Percentiles rank a stretch among this genome's conserved stretches.
Evolutionary conservation across 441 rosid species (phyloP).

Genomic region (Mallotus repandus): DNA sequence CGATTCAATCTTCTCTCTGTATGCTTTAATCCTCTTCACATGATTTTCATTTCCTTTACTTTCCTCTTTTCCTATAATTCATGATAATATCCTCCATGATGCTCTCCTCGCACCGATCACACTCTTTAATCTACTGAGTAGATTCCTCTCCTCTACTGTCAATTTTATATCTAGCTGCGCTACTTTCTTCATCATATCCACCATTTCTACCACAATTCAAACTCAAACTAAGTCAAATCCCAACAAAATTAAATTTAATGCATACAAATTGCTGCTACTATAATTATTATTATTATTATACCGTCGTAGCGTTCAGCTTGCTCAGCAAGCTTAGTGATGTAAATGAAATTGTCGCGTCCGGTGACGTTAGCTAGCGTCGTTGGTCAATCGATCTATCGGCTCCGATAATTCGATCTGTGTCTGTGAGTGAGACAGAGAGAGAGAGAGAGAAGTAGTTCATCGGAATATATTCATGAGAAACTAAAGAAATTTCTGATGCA

Average conservation of each 20-base stretch:
- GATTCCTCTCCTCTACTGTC: constrained; percentile 51
- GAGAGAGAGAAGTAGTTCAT: too few relatives aligned
- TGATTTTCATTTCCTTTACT: constrained; percentile 37
- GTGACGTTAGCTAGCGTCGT: constrained; percentile 42
- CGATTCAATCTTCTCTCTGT: constrained; percentile 41
- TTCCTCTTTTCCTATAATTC: constrained; percentile 47
- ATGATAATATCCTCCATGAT: constrained; percentile 48
- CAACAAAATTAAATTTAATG: neutral
- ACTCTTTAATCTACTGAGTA: constrained; percentile 46
- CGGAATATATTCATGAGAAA: too few relatives aligned
- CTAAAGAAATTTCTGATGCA: too few relatives aligned
- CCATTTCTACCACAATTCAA: constrained; percentile 50
- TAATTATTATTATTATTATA: neutral
- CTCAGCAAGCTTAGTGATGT: constrained; percentile 62
- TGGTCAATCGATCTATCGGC: constrained; percentile 1
- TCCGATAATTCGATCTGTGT: neutral
- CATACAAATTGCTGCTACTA: neutral
- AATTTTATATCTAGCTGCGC: constrained; percentile 67
- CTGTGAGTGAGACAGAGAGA: neutral
- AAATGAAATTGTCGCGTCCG: constrained; percentile 60
- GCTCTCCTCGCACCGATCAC: constrained; percentile 47
- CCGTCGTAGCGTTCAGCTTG: constrained; percentile 62
- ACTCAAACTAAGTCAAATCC: constrained; percentile 8
- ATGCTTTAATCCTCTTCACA: constrained; percentile 44
- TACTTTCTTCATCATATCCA: constrained; percentile 69